Base-by-base conservation (phyloP, 2,329 filamentous ascomycete genomes). In the Colletotrichum abscissum region DNA sequence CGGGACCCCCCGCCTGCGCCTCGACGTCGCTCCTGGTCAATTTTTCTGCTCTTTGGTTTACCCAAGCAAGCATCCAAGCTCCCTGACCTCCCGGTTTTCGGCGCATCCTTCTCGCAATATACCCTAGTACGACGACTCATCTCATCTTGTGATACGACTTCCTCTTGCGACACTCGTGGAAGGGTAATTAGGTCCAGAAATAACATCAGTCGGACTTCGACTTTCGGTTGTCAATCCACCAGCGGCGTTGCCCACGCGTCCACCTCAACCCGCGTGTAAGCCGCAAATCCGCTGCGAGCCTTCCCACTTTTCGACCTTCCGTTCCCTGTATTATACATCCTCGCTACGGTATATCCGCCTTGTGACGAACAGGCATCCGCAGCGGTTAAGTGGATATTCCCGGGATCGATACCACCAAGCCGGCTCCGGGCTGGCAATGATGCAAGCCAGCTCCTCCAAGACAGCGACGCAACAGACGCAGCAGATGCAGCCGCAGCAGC, bases 361-460 rank as follows among this genome's bases (percentile, higher is more conserved):
- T 55, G 42, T 55, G 63, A 67, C 26, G 16, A 35, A 59, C 42
- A 60, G 16, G 30, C 33, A 26, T 64, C 67, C 46, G 42, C 49
- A 68, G 46, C 28, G 42, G 38, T 35, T 26, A 65, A 66, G 67
- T 54, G 67, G 71, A 28, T 35, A 30, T 7, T 14, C 24, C 9
- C 7, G 7, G 62, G 46, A 65, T 38, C 49, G 28, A 58, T 68
- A 73, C 67, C 62, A 71, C 67, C 70, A 70, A 73, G 71, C 56
- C 71, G 71, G 67, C 67, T 62, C 56, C 35, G 56, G 62, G 62
- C 69, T 67, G 63, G 69, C 70, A 30, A 73, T 69, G 70, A 74
- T 69, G 69, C 73, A 67, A 69, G 52, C 73, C 52, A 66, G 59
- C 49, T 73, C 73, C 49, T 73, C 73, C 54, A 72, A 73, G 57